These are phyloP conservation scores for Phaeosphaeria sp. DNA, from an alignment of 2,329 filamentous ascomycete genomes.

Conservation along the genomic window DNA sequence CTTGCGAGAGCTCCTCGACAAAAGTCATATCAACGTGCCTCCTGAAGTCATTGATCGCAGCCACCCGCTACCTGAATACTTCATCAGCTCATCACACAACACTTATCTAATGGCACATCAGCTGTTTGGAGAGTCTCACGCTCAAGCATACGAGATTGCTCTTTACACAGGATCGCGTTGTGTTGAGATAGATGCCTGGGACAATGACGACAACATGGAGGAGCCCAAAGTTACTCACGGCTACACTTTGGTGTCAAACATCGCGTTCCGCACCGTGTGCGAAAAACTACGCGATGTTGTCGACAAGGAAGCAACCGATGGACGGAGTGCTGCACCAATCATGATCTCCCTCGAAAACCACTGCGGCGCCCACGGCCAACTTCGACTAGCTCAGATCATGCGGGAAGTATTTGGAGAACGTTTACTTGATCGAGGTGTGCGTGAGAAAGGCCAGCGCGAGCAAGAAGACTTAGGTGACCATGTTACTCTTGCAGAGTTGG, in stretches of 20 bases:
- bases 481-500: slow-evolving; percentile 65
- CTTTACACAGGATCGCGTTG: slow-evolving; percentile 69
- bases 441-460: slow-evolving; percentile 62
- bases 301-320: slow-evolving; percentile 62
- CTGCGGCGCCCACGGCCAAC: slow-evolving; percentile 65
- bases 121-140: slow-evolving; percentile 68
- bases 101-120: slow-evolving; percentile 75
- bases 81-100: slow-evolving; percentile 76
- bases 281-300: slow-evolving; percentile 69
- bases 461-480: slow-evolving; percentile 59
- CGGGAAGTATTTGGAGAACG: slow-evolving; percentile 66
- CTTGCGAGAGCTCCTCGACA: slow-evolving; percentile 61
- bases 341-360: slow-evolving; percentile 73
- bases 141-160: slow-evolving; percentile 68
- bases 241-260: slow-evolving; percentile 70
- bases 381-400: slow-evolving; percentile 70
- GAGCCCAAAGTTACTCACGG: slow-evolving; percentile 76
- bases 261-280: slow-evolving; percentile 69
- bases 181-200: slow-evolving; percentile 78
- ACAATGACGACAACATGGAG: slow-evolving; percentile 64
- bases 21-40: slow-evolving; percentile 65
- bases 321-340: slow-evolving; percentile 62
- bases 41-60: slow-evolving; percentile 62
- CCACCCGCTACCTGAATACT: slow-evolving; percentile 71
- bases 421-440: slow-evolving; percentile 64